phyloP scores from a whole-genome alignment of 169 alveolate species.

The Eimeria maxima region DNA sequence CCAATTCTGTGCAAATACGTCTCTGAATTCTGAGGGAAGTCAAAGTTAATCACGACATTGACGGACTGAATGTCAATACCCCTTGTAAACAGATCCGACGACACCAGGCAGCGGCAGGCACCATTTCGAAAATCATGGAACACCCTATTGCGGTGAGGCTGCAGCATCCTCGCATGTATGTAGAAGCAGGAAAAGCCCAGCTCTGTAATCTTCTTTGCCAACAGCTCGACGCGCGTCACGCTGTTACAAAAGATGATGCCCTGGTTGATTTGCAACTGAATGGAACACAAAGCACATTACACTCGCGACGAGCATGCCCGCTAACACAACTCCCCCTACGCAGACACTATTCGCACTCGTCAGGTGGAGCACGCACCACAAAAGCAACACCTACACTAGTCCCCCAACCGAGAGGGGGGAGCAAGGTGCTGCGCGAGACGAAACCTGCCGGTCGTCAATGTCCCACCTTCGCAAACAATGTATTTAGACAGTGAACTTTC shows the following conservation, averaged over 20 bases:
- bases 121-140: slow-evolving; percentile 99
- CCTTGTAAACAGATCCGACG: slow-evolving; percentile 98
- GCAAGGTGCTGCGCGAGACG: not conserved
- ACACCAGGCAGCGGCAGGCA: slow-evolving; percentile 96
- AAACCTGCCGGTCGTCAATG: not conserved
- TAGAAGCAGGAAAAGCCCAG: slow-evolving; percentile 99
- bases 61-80: slow-evolving; percentile 99
- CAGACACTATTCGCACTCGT: not conserved
- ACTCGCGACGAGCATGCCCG: not conserved
- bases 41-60: slow-evolving; percentile 99
- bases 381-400: too few species aligned
- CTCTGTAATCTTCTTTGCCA: slow-evolving; percentile 99
- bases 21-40: slow-evolving; percentile 98
- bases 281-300: not conserved
- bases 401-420: not conserved
- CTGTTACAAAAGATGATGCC: slow-evolving; percentile 99
- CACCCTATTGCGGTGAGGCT: slow-evolving; percentile 97
- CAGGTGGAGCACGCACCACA: not conserved
- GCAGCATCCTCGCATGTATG: slow-evolving; percentile 99
- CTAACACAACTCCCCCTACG: not conserved
- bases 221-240: slow-evolving; percentile 98
- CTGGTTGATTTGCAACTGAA: slow-evolving; percentile 96
- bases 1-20: slow-evolving; percentile 99
- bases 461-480: slow-evolving; percentile 95
- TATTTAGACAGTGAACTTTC: slow-evolving; percentile 98